phyloP scores from a whole-genome alignment of 768 basidiomycete genomes.

The Boletus coccyginus region DNA sequence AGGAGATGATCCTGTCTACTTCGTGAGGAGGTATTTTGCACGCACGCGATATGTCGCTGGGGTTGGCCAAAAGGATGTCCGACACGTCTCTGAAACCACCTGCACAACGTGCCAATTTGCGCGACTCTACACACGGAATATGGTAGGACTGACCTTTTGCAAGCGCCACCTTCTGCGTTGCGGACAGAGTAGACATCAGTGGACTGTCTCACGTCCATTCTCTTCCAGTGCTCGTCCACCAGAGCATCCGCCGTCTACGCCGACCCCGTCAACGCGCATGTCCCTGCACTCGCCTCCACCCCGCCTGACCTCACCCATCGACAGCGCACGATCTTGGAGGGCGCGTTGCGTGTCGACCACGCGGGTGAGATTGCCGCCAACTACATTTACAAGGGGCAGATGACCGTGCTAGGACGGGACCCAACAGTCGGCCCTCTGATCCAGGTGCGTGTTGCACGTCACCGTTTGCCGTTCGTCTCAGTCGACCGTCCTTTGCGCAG shows the following conservation, averaged over 20 bases:
- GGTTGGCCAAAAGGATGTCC: constrained; percentile 49
- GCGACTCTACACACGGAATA: background rate
- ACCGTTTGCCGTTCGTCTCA: background rate
- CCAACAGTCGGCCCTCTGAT: constrained; percentile 59
- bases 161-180: constrained; percentile 33
- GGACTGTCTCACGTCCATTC: constrained; percentile 3
- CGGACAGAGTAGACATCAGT: constrained; percentile 25
- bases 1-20: constrained; percentile 48
- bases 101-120: constrained; percentile 22
- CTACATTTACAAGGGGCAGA: constrained; percentile 91
- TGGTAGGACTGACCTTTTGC: constrained; percentile 34
- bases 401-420: constrained; percentile 66
- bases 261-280: constrained; percentile 32
- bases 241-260: constrained; percentile 51
- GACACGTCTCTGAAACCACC: constrained; percentile 46
- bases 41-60: constrained; percentile 53
- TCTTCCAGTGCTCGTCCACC: constrained; percentile 18
- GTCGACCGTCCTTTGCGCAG: constrained; percentile 39
- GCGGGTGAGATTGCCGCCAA: constrained; percentile 96
- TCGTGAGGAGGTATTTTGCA: constrained; percentile 52
- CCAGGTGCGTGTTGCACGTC: constrained; percentile 49
- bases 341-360: constrained; percentile 86
- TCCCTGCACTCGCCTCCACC: constrained; percentile 50
- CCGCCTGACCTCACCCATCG: constrained; percentile 48
- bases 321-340: constrained; percentile 54